These are phyloP conservation scores for Pseudopyrenochaeta lycopersici DNA, from an alignment of 2,329 filamentous ascomycete species.

Conservation along the genomic window DNA sequence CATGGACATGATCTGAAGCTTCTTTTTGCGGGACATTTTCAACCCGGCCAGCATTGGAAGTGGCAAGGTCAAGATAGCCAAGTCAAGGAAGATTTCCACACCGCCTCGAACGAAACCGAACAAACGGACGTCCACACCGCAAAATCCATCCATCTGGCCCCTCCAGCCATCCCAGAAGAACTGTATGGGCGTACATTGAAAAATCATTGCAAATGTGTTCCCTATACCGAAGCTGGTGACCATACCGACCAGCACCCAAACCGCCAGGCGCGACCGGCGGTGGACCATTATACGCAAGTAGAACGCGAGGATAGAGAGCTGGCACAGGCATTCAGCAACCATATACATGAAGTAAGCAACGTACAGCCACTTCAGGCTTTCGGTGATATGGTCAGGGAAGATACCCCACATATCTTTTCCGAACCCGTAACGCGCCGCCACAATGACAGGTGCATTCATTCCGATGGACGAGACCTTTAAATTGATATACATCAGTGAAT, in stretches of 20 bases:
- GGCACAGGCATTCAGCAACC: constrained; percentile 33
- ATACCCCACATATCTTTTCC: constrained; percentile 44
- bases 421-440: constrained; percentile 36
- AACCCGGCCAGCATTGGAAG: constrained; percentile 31
- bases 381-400: constrained; percentile 34
- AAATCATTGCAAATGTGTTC: constrained; percentile 40
- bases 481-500: constrained; percentile 12
- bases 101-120: constrained; percentile 49
- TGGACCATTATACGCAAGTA: constrained; percentile 43
- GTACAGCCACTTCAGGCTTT: constrained; percentile 38
- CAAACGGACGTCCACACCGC: constrained; percentile 49
- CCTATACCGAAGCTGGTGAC: constrained; percentile 34
- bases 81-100: constrained; percentile 35
- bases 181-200: constrained; percentile 49
- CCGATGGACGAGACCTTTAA: constrained; percentile 25
- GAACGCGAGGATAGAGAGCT: constrained; percentile 43
- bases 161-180: constrained; percentile 55
- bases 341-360: constrained; percentile 44
- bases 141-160: constrained; percentile 41
- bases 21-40: constrained; percentile 36
- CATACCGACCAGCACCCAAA: constrained; percentile 31
- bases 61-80: constrained; percentile 34
- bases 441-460: constrained; percentile 36
- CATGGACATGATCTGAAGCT: constrained; percentile 39
- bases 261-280: constrained; percentile 16